Base-by-base conservation (phyloP, 129 eudicot species). In the Silybum marianum region DNA sequence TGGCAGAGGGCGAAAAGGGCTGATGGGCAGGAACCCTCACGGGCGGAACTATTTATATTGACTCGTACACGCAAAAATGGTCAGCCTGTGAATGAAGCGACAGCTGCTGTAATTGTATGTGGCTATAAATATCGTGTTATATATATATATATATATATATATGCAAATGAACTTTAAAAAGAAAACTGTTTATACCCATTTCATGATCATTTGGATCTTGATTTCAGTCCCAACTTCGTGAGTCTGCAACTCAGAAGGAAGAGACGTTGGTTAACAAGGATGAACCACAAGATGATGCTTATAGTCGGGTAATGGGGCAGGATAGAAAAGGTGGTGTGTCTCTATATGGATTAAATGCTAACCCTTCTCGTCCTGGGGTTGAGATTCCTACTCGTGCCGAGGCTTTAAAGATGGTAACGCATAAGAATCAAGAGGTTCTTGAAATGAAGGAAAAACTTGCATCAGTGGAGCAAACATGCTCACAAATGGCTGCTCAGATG, bases 1-100 rank as follows among this genome's bases (percentile, higher is more conserved):
- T 40, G 18, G 25, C 78, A 87, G 90, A 83, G 71, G 66, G 90
- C 83, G 63, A 87, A 83, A 78, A 80, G 86, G 82, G 83, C 89
- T 71, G 90, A 90, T 78, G 90, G 90, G 75, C 84, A 85, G 83
- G 90, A 87, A 48, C 91, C 82, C 44, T 85, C 93, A 1, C 79
- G 75, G 14, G 87, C 93, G 11, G 90, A 87, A 81, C 87, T 87
- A 22, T 87, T 85, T 80, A 88, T 87, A 70, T 69, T 85, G 86
- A 90, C 91, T 62, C 89, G 91, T 16, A 85, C 93, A 28, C 83
- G 86, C 73, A 90, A 81, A 76, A 81, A 90, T 83, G 93, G 93
- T 73, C 85, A 78, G 78, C 91, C 91, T 71, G 85, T 90, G 72
- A 87, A 90, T 80, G 88, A 85, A 79, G 93, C 71, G 60, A 82